Evolutionary conservation across 1,284 basidiomycete genomes (phyloP), one percentile per base, ranked within the genome.

Genomic region (Crucibulum cyathiforme): DNA sequence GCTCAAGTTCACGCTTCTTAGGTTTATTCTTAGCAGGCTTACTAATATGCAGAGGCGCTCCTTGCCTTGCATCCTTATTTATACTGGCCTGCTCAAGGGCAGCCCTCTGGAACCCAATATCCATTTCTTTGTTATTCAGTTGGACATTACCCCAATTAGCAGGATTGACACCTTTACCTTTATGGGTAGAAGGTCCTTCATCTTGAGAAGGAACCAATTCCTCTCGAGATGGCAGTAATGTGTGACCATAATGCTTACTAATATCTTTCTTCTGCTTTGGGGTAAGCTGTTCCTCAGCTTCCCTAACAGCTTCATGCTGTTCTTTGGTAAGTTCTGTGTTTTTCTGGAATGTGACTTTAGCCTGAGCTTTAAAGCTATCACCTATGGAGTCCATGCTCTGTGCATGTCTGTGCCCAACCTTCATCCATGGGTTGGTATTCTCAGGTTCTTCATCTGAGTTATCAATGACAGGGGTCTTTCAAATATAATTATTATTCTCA

Each of bases 131-230:
- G 4, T 61, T 46, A 3, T 39, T 41, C 2, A 71, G 39, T 5
- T 59, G 36, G 0, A 61, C 34, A 24, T 56, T 57, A 19, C 72
- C 72, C 72, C 71, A 72, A 38, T 71, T 67, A 17, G 62, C 37
- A 12, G 71, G 67, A 38, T 73, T 69, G 10, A 64, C 43, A n/a
- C 60, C 61, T 53, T 73, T 72, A 6, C 69, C 70, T 55, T 68
- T 69, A 9, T 34, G 19, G n/a, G 34, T 49, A 13, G 65, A 62
- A 1, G 59, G 56, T 36, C 61, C 61, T 43, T 52, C 63, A 12
- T 36, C 54, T 19, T 39, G 51, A 15, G 51, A 53, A 46, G 52
- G n/a, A 9, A 41, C 58, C 13, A 47, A 57, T 17, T 43, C 19
- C 8, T 41, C 54, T n/a, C n/a, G n/a, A 41, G 34, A 8, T 7